Conservation (phyloP, 345 rosid genomes). For the Lagerstroemia speciosa region DNA sequence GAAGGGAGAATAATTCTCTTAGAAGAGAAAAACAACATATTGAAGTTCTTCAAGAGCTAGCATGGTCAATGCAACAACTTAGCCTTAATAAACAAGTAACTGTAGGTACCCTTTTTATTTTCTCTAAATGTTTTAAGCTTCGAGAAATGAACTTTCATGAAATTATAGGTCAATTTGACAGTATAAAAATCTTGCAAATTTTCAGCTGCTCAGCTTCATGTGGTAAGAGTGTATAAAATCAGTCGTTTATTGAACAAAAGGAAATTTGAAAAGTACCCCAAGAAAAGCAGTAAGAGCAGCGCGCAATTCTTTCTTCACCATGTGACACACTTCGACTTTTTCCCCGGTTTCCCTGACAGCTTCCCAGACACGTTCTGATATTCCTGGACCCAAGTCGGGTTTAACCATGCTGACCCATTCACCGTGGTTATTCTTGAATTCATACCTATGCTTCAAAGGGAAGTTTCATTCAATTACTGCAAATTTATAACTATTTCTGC, state of each 20-base stretch:
- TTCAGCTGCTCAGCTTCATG: not conserved
- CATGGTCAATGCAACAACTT: not conserved
- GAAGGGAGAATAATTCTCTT: not conserved
- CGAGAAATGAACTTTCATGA: not conserved
- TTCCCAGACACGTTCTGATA: constrained; percentile 51
- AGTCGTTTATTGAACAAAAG: not conserved
- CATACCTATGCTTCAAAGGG: constrained; percentile 37
- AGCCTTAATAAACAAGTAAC: not conserved
- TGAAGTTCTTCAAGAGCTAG: not conserved
- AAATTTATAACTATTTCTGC: not conserved
- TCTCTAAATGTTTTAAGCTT: not conserved
- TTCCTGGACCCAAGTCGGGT: constrained; percentile 66
- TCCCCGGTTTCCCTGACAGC: constrained; percentile 48
- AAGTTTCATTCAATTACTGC: constrained; percentile 2
- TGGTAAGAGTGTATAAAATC: not conserved
- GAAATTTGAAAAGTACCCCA: constrained; percentile 34
- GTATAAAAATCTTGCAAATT: too few species aligned
- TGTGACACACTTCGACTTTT: constrained; percentile 31
- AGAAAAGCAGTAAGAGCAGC: constrained; percentile 57
- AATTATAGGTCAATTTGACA: not conserved
- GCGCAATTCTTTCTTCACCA: constrained; percentile 39
- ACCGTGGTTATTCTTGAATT: constrained; percentile 75
- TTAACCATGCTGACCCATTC: constrained; percentile 61
- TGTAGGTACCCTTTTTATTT: not conserved
- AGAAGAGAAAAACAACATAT: not conserved